phyloP scores from a whole-genome alignment of 192 early-diverging fungal species.

The Backusella liffmaniae region DNA sequence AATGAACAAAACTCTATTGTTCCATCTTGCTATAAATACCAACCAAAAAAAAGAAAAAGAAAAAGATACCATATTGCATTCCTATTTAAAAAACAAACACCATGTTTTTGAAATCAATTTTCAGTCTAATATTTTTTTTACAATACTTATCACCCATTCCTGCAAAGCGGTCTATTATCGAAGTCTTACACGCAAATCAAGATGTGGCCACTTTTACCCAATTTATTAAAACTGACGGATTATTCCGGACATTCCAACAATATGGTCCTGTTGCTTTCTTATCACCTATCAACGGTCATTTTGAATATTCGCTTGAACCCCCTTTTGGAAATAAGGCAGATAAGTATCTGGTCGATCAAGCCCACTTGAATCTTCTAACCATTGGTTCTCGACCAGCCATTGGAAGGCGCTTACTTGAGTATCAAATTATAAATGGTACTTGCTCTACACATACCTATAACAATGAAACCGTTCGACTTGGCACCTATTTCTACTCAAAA shows the following conservation, averaged over 20 bases:
- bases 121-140: neutral
- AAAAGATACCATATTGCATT: neutral
- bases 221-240: neutral
- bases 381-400: neutral
- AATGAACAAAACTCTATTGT: neutral
- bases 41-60: neutral
- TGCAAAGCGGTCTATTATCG: neutral
- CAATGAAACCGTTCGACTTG: neutral
- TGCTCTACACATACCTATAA: neutral
- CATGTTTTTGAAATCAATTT: neutral
- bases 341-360: neutral
- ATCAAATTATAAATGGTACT: neutral
- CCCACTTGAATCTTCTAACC: neutral
- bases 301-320: neutral
- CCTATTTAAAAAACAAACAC: neutral
- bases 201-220: neutral
- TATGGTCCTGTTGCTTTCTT: neutral
- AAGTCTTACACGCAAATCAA: neutral
- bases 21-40: neutral
- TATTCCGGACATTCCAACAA: neutral
- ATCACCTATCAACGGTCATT: neutral
- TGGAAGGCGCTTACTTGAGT: neutral
- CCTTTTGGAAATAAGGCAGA: neutral
- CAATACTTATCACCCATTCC: neutral
- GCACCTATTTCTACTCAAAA: neutral